These are phyloP conservation scores for Pichia rugopelliculosa DNA, from an alignment of 805 yeast species.

Conservation along the genomic window DNA sequence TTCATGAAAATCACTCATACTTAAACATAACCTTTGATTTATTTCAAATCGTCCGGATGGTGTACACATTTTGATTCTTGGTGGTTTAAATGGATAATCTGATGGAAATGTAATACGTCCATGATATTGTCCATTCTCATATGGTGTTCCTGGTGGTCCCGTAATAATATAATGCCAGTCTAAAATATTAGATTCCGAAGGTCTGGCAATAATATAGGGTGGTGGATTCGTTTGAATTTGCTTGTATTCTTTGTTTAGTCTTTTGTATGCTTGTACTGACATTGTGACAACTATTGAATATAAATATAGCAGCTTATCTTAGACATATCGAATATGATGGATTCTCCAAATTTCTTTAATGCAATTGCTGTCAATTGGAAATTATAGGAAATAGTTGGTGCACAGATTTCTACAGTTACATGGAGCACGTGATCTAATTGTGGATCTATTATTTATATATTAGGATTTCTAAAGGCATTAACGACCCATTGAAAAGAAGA, in stretches of 20 bases:
- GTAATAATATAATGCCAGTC: slow-evolving; percentile 92
- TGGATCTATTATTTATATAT: too few species aligned
- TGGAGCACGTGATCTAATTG: too few species aligned
- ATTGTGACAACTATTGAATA: slow-evolving; percentile 30
- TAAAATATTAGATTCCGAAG: slow-evolving; percentile 77
- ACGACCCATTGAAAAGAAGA: too few species aligned
- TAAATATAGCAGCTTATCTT: slow-evolving; percentile 41
- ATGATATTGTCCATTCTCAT: slow-evolving; percentile 80
- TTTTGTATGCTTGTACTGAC: slow-evolving; percentile 28
- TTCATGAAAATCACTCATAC: slow-evolving; percentile 94
- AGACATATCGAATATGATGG: too few species aligned
- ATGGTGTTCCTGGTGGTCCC: slow-evolving; percentile 89
- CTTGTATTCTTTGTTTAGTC: slow-evolving; percentile 76
- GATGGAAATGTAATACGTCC: slow-evolving; percentile 78
- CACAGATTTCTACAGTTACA: too few species aligned
- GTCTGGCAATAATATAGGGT: slow-evolving; percentile 77
- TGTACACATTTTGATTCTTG: slow-evolving; percentile 80
- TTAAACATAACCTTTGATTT: slow-evolving; percentile 74
- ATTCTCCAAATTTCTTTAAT: too few species aligned
- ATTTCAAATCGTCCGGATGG: slow-evolving; percentile 85
- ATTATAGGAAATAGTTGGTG: too few species aligned
- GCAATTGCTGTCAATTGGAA: too few species aligned
- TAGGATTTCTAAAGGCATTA: too few species aligned
- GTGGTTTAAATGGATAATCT: slow-evolving; percentile 90
- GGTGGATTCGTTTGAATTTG: slow-evolving; percentile 72